Base-by-base conservation (phyloP, 805 yeast species). In the Ascoidea asiatica region DNA sequence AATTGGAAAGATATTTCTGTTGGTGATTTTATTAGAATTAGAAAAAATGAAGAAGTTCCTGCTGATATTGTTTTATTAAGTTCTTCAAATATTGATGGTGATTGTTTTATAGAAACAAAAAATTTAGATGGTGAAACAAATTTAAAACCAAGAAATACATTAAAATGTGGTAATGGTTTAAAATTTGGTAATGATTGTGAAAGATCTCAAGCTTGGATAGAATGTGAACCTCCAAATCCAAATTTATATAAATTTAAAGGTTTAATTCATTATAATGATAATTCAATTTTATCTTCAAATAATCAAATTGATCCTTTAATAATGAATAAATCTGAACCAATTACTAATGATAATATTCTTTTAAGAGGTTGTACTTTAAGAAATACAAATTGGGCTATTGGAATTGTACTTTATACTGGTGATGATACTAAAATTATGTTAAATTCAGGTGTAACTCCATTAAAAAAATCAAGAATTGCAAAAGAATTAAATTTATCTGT, bases 71-170 rank as follows among this genome's bases (percentile, higher is more conserved):
- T 79, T 18, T 69, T 83, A 19, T 60, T 83, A 20, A 70, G 87
- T 8, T 75, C 89, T 0, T 77, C 85, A 36, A 86, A 79, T 53
- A 69, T 70, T 5, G 92, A 84, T 50, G 78, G 77, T 46, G 77
- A 78, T 44, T 78, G 81, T 57, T 77, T 66, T 53, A 76, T 82
- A 29, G 94, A 79, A 52, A 79, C 87, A 1, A 76, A 79, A 51
- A 79, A 79, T 53, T 62, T 80, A 45, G 87, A 79, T 53, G 87
- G 87, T 50, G 94, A 83, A 59, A 80, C 90, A 4, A 83, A 79
- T 56, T 67, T 83, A 57, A 84, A 83, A 56, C 64, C 66, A 20
- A 73, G 78, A 47, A 66, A 64, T 23, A 65, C 82, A 5, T 56
- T 84, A 33, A 64, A 65, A 15, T 67, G 77, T 50, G 81, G 86